Evolutionary conservation across 1,139 yeast genomes (phyloP).

Genomic region (Williopsis jadinii): DNA sequence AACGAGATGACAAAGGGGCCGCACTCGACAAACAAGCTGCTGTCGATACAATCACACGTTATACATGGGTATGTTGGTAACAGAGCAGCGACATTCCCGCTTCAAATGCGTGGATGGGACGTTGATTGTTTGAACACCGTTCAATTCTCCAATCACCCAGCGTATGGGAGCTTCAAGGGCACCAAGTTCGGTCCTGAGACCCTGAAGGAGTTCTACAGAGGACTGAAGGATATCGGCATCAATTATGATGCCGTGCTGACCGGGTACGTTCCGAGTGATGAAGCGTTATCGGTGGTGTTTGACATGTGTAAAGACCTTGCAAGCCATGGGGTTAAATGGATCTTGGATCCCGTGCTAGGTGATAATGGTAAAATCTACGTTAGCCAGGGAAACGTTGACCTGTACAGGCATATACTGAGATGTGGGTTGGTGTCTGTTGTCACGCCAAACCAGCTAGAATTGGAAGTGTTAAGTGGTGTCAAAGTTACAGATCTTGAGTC

Average conservation of each 20-base stretch:
- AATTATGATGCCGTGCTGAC: conserved; percentile 44
- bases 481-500: conserved; percentile 35
- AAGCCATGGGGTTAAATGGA: conserved; percentile 34
- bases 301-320: conserved; percentile 19
- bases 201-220: conserved; percentile 27
- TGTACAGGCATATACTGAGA: conserved; percentile 50
- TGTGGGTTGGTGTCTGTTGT: conserved; percentile 53
- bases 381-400: conserved; percentile 56
- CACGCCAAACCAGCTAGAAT: conserved; percentile 91
- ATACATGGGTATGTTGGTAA: conserved; percentile 65
- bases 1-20: conserved; percentile 3
- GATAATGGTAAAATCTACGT: conserved; percentile 85
- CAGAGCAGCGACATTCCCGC: conserved; percentile 56
- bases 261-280: conserved; percentile 53
- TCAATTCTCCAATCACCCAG: conserved; percentile 63
- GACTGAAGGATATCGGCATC: conserved; percentile 26
- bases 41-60: conserved; percentile 56
- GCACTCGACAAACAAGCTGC: conserved; percentile 8
- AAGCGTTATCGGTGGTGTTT: conserved; percentile 31
- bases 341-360: conserved; percentile 92
- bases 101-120: conserved; percentile 61
- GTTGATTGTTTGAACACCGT: conserved; percentile 61
- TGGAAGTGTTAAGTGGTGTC: conserved; percentile 60
- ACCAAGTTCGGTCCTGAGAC: conserved; percentile 23
- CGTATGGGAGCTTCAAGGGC: conserved; percentile 46